phyloP scores from a whole-genome alignment of 164 flowering plant genomes.

The Platanus orientalis region DNA sequence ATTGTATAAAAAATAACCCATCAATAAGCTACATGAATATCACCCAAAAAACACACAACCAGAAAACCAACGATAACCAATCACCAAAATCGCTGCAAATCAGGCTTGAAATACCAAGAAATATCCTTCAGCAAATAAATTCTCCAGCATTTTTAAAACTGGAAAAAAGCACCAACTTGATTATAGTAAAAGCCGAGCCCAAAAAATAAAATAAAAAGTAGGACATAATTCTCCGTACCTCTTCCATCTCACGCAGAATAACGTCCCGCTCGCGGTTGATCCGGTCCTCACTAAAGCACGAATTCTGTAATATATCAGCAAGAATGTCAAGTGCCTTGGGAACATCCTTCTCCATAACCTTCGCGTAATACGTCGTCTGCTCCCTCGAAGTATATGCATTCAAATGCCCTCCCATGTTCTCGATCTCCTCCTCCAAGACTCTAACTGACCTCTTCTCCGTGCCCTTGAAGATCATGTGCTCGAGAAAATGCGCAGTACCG shows the following conservation, averaged over 20 bases:
- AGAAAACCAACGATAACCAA: too few relatives aligned
- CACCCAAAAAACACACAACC: too few relatives aligned
- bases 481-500: conserved; percentile 87
- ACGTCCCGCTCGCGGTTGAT: conserved; percentile 65
- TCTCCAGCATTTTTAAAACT: too few relatives aligned
- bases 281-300: conserved; percentile 45
- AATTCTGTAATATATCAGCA: conserved; percentile 78
- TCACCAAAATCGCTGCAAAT: too few relatives aligned
- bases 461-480: conserved; percentile 89
- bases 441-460: conserved; percentile 51
- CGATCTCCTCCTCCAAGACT: conserved; percentile 72
- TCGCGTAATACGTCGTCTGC: conserved; percentile 82
- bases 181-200: too few relatives aligned
- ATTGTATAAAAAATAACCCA: too few relatives aligned
- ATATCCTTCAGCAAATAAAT: too few relatives aligned
- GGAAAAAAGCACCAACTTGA: too few relatives aligned
- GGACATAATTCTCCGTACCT: conserved; percentile 33
- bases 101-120: too few relatives aligned
- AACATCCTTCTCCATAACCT: conserved; percentile 61
- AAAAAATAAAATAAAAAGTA: neutral
- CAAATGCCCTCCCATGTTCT: conserved; percentile 83
- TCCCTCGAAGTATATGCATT: conserved; percentile 88
- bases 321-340: conserved; percentile 55
- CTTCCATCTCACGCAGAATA: conserved; percentile 77
- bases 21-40: too few relatives aligned